phyloP scores from a whole-genome alignment of 2,329 filamentous ascomycete genomes.

The Chaetomium globosum region DNA sequence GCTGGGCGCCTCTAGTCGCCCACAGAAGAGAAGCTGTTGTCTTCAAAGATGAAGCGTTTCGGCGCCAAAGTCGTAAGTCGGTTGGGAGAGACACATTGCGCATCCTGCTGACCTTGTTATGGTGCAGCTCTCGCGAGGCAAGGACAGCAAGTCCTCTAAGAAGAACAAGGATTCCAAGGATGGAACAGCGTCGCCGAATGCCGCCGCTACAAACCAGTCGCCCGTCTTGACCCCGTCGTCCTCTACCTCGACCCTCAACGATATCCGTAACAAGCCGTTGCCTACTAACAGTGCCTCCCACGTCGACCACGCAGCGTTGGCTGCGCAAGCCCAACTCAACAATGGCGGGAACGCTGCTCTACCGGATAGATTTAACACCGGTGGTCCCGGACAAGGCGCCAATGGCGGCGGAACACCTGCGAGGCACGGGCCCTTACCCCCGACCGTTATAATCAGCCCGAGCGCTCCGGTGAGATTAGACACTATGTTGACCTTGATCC shows the following conservation, averaged over 20 bases:
- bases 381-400: constrained; percentile 44
- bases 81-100: not conserved
- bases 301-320: constrained; percentile 46
- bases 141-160: constrained; percentile 82
- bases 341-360: constrained; percentile 41
- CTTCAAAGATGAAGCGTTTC: constrained; percentile 88
- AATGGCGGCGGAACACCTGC: constrained; percentile 64
- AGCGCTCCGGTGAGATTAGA: constrained; percentile 76
- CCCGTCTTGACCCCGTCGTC: constrained; percentile 78
- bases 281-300: constrained; percentile 57
- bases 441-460: constrained; percentile 91
- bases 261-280: constrained; percentile 79
- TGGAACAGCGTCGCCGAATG: constrained; percentile 79
- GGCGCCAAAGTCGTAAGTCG: constrained; percentile 91
- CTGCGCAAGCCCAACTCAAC: constrained; percentile 46
- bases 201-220: constrained; percentile 59
- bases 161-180: constrained; percentile 73
- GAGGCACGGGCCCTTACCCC: constrained; percentile 68
- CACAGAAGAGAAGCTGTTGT: constrained; percentile 38
- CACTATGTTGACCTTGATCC: not conserved
- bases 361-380: constrained; percentile 44
- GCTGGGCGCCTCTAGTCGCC: constrained; percentile 39
- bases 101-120: constrained; percentile 3
- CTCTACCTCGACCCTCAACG: constrained; percentile 83
- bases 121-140: constrained; percentile 82